Conservation (phyloP, 164 flowering plant genomes). For the Piper longum region DNA sequence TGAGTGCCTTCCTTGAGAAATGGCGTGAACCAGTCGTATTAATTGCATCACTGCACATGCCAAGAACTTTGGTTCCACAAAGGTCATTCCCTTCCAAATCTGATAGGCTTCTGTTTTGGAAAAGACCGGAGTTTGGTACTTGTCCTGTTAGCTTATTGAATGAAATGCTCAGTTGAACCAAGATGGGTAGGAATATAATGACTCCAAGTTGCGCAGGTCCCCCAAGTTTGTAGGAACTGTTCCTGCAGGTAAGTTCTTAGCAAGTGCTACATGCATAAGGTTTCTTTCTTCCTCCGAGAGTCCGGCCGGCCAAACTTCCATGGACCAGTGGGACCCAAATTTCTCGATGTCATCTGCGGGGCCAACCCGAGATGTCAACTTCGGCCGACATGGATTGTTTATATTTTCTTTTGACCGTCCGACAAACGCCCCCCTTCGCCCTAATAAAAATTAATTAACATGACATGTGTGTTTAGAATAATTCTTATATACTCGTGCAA, state of each 20-base stretch:
- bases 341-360: no score
- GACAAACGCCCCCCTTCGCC: no score
- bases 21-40: slow-evolving; percentile 6
- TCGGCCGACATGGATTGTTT: no score
- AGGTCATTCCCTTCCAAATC: slow-evolving; percentile 50
- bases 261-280: slow-evolving; percentile 16
- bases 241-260: slow-evolving; percentile 41
- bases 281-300: no score
- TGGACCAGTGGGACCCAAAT: no score
- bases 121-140: slow-evolving; percentile 44
- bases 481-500: no score
- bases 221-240: slow-evolving; percentile 44
- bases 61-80: slow-evolving; percentile 36
- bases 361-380: no score
- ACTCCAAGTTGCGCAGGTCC: slow-evolving; percentile 31
- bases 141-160: slow-evolving; percentile 60
- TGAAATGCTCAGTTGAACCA: slow-evolving; percentile 51
- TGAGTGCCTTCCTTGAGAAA: slow-evolving; percentile 22
- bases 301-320: no score
- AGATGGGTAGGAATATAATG: slow-evolving; percentile 20
- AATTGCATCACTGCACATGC: slow-evolving; percentile 22
- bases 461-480: no score
- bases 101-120: slow-evolving; percentile 20
- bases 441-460: no score
- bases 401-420: no score